Base-by-base conservation (phyloP, 23 red algal genomes). In the Gracilaria gracilis region DNA sequence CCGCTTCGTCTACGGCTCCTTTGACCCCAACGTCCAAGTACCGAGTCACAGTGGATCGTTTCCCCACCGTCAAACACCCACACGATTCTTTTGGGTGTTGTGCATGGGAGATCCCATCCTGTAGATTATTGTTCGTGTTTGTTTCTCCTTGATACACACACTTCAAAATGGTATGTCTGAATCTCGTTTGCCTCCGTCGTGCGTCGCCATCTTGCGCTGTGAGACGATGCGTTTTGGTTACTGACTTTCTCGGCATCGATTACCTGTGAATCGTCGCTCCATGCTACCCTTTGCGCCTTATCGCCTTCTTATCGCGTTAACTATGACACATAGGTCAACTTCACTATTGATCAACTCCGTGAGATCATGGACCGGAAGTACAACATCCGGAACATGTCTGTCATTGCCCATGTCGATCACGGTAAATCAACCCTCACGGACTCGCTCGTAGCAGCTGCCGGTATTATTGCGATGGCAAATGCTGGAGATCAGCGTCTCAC, bases 311-410 rank as follows among this genome's bases (percentile, higher is more conserved):
- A 14, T 12, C n/a, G 19, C 64, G 23, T 24, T 55, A 0, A 7
- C 54, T 20, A 44, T 82, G 36, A 6, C 54, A 16, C 31, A 0
- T 65, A 90, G 97, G 97, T 99, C 57, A 99, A 99, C 97, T 99
- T 99, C 76, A 99, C 97, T n/a, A 93, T 96, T 59, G 97, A 99
- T 84, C 91, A 99, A 89, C 62, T 99, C 75, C 95, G 97, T 84
- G 88, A 80, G 42, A 93, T 96, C 88, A 99, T 99, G 97, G 95
- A 96, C 90, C 89, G 78, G 76, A 88, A 87, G 82, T 77, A 94
- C 84, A 95, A 99, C 86, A 99, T 99, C 73, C 97, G 97, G 29
- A 99, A 99, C 89, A 99, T 99, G 97, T 96, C 94, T n/a, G 97
- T 99, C 32, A 99, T 99, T 90, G 97, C 97, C 51, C 97, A 99